Conservation (phyloP, 106 monocot species). For the Dactylorhiza incarnata region DNA sequence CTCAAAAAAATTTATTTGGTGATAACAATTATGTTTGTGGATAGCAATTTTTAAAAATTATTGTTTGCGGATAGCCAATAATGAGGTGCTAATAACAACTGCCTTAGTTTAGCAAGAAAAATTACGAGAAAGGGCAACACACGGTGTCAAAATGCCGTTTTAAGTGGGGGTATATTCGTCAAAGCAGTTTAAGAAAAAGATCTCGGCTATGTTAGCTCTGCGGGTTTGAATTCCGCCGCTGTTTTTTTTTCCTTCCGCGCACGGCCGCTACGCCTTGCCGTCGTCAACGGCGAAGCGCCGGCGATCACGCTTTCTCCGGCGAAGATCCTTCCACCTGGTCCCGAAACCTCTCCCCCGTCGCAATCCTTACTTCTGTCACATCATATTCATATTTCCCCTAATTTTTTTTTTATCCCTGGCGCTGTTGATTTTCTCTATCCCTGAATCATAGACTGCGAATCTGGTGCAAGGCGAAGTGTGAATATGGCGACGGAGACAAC, state of each 20-base stretch:
- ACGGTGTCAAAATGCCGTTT: too few species aligned
- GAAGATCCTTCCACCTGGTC: not conserved
- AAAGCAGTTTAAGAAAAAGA: not conserved
- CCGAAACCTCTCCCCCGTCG: not conserved
- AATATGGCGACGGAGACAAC: slow-evolving; percentile 7
- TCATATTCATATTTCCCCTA: not conserved
- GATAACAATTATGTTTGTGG: too few species aligned
- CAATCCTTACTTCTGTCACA: not conserved
- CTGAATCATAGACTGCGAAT: not conserved
- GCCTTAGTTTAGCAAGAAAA: too few species aligned
- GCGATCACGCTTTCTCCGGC: not conserved
- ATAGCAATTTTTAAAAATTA: too few species aligned
- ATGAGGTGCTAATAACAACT: too few species aligned
- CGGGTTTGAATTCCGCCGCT: not conserved
- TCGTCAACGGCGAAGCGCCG: not conserved
- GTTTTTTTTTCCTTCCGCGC: not conserved
- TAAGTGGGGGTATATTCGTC: not conserved
- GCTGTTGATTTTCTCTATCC: not conserved
- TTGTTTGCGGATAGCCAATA: too few species aligned
- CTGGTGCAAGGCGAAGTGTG: not conserved
- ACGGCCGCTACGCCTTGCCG: not conserved
- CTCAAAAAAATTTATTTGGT: too few species aligned
- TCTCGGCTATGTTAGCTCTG: not conserved
- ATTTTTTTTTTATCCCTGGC: not conserved
- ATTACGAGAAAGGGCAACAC: too few species aligned